Evolutionary conservation across 495 filamentous ascomycete species (phyloP).

Genomic region (Tuber borchii): DNA sequence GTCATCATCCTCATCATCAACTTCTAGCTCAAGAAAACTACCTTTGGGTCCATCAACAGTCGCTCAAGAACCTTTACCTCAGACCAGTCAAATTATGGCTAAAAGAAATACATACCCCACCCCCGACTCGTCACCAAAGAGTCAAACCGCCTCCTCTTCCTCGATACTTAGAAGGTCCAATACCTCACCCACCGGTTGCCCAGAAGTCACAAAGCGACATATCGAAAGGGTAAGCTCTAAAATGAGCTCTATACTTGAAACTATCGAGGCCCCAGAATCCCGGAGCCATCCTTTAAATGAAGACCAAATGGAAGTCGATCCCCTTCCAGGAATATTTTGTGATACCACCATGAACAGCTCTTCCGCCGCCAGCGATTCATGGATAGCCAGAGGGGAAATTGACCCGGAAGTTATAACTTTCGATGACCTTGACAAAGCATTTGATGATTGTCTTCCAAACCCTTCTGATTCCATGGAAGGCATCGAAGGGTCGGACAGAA

Average conservation of each 20-base stretch:
- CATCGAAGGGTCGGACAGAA: background rate
- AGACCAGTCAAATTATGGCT: background rate
- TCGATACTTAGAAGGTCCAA: conserved; percentile 12
- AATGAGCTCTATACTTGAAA: conserved; percentile 23
- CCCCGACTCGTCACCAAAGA: conserved; percentile 25
- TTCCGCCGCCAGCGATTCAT: background rate
- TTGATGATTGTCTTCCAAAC: background rate
- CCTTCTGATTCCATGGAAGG: background rate
- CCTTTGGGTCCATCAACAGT: background rate
- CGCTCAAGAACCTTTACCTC: background rate
- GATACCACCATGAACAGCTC: background rate
- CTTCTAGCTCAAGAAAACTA: background rate
- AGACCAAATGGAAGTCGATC: conserved; percentile 14
- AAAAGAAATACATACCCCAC: conserved; percentile 19
- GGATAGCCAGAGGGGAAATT: background rate
- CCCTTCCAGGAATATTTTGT: conserved; percentile 27
- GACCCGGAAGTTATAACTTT: background rate
- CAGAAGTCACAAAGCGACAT: conserved; percentile 18
- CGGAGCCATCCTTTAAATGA: conserved; percentile 1
- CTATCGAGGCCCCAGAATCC: conserved; percentile 3
- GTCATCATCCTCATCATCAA: background rate
- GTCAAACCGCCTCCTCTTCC: conserved; percentile 3
- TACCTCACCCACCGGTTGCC: background rate
- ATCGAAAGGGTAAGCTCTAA: conserved; percentile 18
- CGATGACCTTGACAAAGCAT: background rate